Evolutionary conservation across 2,329 filamentous ascomycete species (phyloP).

Genomic region (Hawksworthiomyces lignivorus): DNA sequence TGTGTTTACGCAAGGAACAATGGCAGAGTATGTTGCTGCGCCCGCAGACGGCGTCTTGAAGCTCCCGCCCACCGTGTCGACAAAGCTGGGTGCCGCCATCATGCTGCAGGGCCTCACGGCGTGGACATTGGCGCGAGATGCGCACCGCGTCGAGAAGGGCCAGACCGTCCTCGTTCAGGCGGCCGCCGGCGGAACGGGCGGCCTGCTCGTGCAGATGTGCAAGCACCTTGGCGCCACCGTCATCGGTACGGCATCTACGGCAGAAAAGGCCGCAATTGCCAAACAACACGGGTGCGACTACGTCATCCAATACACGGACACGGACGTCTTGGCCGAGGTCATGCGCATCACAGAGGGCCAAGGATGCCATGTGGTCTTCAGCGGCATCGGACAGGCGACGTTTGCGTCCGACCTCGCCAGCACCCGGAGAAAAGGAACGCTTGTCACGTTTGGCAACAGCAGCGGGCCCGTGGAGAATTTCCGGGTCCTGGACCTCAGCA

Average conservation of each 20-base stretch:
- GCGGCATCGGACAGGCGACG: constrained; percentile 76
- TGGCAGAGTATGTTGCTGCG: constrained; percentile 50
- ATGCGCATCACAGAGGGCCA: constrained; percentile 56
- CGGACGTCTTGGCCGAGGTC: constrained; percentile 34
- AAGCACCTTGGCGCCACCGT: constrained; percentile 65
- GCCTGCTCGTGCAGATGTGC: constrained; percentile 69
- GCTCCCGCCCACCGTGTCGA: constrained; percentile 55
- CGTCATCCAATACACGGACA: constrained; percentile 60
- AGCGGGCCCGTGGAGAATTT: constrained; percentile 65
- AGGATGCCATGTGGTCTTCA: constrained; percentile 72
- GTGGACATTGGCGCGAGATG: constrained; percentile 68
- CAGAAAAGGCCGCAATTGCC: constrained; percentile 66
- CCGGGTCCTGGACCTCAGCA: constrained; percentile 43
- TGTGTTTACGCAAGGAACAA: constrained; percentile 43
- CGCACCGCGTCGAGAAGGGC: constrained; percentile 26
- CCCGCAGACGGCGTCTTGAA: constrained; percentile 48
- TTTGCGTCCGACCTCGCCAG: constrained; percentile 72
- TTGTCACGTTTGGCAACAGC: constrained; percentile 76
- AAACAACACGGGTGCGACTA: constrained; percentile 63
- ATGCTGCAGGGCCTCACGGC: constrained; percentile 78
- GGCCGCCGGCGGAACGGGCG: constrained; percentile 74
- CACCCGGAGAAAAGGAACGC: constrained; percentile 65
- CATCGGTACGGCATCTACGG: constrained; percentile 71
- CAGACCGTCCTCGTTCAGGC: constrained; percentile 69
- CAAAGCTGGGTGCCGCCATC: constrained; percentile 58